A percentile compares a stretch with the other conserved stretches of the same genome.
phyloP scores from a whole-genome alignment of 2,329 filamentous ascomycete species.

The Arthrobotrys pseudoclavata region DNA sequence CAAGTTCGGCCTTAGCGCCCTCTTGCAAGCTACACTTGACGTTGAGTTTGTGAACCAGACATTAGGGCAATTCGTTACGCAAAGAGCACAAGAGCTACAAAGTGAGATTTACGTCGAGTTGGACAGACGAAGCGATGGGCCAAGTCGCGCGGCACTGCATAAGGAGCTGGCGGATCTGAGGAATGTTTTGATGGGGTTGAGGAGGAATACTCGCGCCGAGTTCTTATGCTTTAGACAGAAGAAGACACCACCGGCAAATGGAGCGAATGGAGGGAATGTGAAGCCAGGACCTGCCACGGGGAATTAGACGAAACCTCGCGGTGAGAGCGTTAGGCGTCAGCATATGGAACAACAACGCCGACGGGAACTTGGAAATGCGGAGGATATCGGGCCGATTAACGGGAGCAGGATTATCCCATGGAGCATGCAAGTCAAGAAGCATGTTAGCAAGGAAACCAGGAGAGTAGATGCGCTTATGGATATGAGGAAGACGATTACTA shows the following conservation, averaged over 20 bases:
- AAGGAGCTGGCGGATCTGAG: slow-evolving; percentile 91
- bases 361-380: background rate
- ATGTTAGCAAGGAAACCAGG: background rate
- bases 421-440: background rate
- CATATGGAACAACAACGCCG: background rate
- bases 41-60: slow-evolving; percentile 98
- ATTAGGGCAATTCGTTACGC: slow-evolving; percentile 87
- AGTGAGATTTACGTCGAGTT: slow-evolving; percentile 92
- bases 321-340: slow-evolving; percentile 14
- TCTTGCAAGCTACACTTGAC: slow-evolving; percentile 97
- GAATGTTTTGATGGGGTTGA: slow-evolving; percentile 83
- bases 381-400: background rate
- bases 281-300: slow-evolving; percentile 21
- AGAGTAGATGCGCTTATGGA: background rate
- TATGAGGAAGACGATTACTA: background rate
- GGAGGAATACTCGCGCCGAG: slow-evolving; percentile 84
- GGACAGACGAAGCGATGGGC: slow-evolving; percentile 88
- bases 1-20: slow-evolving; percentile 80
- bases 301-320: slow-evolving; percentile 26
- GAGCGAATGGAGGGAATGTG: slow-evolving; percentile 5
- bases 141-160: slow-evolving; percentile 83
- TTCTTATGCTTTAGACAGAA: slow-evolving; percentile 69
- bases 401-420: background rate
- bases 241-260: slow-evolving; percentile 36
- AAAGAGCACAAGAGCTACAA: slow-evolving; percentile 83